These are phyloP conservation scores for Conoideocrella luteorostrata DNA, from an alignment of 2,329 filamentous ascomycete genomes.

Conservation along the genomic window DNA sequence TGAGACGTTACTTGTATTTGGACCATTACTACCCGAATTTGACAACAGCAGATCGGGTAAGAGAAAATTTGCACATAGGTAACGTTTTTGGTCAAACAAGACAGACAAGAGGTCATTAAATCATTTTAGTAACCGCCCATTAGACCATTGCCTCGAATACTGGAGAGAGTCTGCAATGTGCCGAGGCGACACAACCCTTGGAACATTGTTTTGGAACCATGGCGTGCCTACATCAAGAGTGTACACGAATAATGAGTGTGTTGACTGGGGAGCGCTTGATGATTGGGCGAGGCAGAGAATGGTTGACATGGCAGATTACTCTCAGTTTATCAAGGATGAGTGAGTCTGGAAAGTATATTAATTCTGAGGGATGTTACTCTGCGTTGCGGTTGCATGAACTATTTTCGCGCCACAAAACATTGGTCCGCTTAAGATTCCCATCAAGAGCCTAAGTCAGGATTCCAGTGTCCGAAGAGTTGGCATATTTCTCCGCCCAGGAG, in stretches of 20 bases:
- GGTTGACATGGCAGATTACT: constrained; percentile 4
- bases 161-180: constrained; percentile 3
- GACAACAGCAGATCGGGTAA: background rate
- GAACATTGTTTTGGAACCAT: constrained; percentile 3
- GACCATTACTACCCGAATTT: constrained; percentile 4
- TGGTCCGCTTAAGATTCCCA: too few relatives aligned
- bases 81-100: too few relatives aligned
- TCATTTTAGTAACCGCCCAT: too few relatives aligned
- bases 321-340: too few relatives aligned
- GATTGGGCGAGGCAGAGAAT: constrained; percentile 4
- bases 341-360: too few relatives aligned
- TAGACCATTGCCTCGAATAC: constrained; percentile 6
- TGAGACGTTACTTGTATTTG: background rate
- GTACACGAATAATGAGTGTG: constrained; percentile 6
- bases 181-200: constrained; percentile 2
- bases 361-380: too few relatives aligned
- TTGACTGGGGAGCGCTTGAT: background rate
- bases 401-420: too few relatives aligned
- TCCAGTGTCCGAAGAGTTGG: too few relatives aligned
- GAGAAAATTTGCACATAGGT: constrained; percentile 1
- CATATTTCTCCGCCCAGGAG: constrained; percentile 1
- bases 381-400: too few relatives aligned
- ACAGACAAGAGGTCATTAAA: too few relatives aligned
- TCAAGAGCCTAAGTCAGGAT: too few relatives aligned
- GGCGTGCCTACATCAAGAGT: constrained; percentile 4